phyloP scores from a whole-genome alignment of 2,329 filamentous ascomycete species.

The Fusarium veterinarium region DNA sequence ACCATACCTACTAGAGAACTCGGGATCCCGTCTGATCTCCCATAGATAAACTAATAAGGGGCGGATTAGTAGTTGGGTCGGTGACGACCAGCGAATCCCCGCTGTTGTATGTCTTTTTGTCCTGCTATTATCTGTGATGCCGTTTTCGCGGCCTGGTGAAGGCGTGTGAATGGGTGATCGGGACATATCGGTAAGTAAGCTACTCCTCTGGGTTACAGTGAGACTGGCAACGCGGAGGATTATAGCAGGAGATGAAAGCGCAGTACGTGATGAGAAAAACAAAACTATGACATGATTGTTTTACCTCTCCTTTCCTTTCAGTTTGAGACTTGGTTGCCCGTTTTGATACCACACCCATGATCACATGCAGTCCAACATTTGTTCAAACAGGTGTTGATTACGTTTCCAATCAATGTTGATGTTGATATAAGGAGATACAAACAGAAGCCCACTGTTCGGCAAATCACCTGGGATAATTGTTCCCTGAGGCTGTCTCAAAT shows the following conservation, averaged over 20 bases:
- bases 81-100: not conserved
- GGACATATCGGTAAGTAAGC: not conserved
- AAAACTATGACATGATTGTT: not conserved
- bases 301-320: not conserved
- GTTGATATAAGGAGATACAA: constrained; percentile 2
- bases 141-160: not conserved
- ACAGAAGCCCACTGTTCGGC: not conserved
- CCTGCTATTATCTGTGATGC: not conserved
- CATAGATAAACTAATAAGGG: constrained; percentile 4
- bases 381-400: not conserved
- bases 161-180: not conserved
- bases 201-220: not conserved
- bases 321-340: not conserved
- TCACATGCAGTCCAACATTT: not conserved
- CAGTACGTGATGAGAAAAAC: not conserved
- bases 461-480: not conserved
- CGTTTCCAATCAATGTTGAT: constrained; percentile 1
- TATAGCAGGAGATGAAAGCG: not conserved
- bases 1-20: constrained; percentile 4
- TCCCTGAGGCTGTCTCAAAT: not conserved
- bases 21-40: constrained; percentile 9
- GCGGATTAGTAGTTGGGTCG: constrained; percentile 5
- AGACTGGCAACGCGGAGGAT: not conserved
- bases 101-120: constrained; percentile 14
- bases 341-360: not conserved